Percentiles rank a stretch among this genome's conserved stretches.
These are phyloP conservation scores for Neurospora hispaniola DNA, from an alignment of 495 filamentous ascomycete genomes.

Conservation along the genomic window DNA sequence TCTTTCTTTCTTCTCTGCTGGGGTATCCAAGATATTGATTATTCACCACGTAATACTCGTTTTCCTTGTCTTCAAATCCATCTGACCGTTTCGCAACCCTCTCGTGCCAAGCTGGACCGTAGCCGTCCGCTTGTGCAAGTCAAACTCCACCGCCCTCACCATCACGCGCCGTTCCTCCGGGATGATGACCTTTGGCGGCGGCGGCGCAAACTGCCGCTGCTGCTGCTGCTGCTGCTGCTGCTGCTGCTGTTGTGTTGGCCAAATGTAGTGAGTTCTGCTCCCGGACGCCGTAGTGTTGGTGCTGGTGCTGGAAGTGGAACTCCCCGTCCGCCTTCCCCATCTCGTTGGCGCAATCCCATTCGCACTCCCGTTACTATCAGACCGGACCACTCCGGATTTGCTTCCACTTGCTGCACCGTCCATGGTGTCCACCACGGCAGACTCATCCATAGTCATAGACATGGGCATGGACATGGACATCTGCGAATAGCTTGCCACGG, in stretches of 20 bases:
- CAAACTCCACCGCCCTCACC: slow-evolving; percentile 44
- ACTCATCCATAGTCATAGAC: neutral
- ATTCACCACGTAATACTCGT: slow-evolving; percentile 37
- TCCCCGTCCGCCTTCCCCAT: neutral
- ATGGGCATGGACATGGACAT: slow-evolving; percentile 7
- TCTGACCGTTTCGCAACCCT: slow-evolving; percentile 34
- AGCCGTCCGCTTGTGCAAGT: slow-evolving; percentile 37
- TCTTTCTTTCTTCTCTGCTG: neutral
- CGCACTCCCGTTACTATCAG: neutral
- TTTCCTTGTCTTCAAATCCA: slow-evolving; percentile 31
- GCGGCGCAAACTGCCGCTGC: neutral
- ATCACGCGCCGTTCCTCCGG: slow-evolving; percentile 42
- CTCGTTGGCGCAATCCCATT: neutral
- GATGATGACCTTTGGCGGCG: slow-evolving; percentile 12
- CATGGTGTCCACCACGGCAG: neutral
- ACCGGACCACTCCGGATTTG: neutral
- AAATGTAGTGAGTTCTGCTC: neutral
- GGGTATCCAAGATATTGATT: neutral
- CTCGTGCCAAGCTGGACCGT: slow-evolving; percentile 39
- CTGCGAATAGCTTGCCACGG: slow-evolving; percentile 19
- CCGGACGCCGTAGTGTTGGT: neutral
- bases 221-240: too few relatives aligned
- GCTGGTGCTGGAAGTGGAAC: neutral
- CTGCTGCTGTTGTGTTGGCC: neutral
- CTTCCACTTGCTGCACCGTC: neutral